phyloP scores from a whole-genome alignment of 2,329 filamentous ascomycete genomes.

The Lachnellula arida region DNA sequence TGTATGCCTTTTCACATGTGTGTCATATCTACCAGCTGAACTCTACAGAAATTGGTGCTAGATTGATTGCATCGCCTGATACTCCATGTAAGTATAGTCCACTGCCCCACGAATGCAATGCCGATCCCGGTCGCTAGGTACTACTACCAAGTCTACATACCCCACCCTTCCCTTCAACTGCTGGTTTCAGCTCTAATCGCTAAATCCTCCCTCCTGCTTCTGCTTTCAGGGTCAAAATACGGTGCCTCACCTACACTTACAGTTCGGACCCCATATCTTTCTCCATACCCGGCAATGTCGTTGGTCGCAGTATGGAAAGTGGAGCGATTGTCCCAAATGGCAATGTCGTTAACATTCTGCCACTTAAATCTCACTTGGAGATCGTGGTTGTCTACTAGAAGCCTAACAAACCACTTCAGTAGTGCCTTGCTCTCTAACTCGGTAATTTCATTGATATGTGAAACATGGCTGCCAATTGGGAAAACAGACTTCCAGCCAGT shows the following conservation, averaged over 20 bases:
- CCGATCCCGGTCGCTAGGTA: too few relatives aligned
- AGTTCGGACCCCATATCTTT: conserved; percentile 41
- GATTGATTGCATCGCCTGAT: too few relatives aligned
- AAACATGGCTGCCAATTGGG: conserved; percentile 46
- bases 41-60: too few relatives aligned
- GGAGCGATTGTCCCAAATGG: conserved; percentile 55
- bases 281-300: conserved; percentile 45
- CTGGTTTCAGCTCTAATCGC: not conserved
- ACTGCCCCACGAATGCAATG: too few relatives aligned
- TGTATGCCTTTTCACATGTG: too few relatives aligned
- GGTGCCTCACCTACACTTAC: conserved; percentile 47
- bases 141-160: not conserved
- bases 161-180: not conserved
- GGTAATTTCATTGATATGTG: conserved; percentile 47
- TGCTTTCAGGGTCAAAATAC: conserved; percentile 44
- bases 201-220: conserved; percentile 38
- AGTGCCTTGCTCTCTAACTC: conserved; percentile 45
- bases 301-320: conserved; percentile 50
- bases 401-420: conserved; percentile 46
- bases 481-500: conserved; percentile 54
- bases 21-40: too few relatives aligned
- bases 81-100: too few relatives aligned
- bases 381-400: conserved; percentile 52
- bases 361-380: conserved; percentile 42
- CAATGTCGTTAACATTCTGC: conserved; percentile 32